phyloP scores from a whole-genome alignment of 208 protist genomes.

The Trypanosoma melophagium region DNA sequence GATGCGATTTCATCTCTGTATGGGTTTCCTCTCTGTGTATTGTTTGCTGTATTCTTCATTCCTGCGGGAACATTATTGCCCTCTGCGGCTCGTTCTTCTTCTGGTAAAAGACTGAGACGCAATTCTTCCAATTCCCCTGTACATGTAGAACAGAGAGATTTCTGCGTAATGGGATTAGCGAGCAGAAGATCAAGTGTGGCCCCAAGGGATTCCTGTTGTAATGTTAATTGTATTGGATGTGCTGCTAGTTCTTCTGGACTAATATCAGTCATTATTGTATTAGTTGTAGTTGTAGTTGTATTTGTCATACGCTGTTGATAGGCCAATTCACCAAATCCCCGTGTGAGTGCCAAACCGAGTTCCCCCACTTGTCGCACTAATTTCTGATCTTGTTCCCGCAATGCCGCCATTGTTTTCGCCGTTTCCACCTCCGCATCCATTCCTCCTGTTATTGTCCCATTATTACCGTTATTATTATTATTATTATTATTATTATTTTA shows the following conservation, averaged over 20 bases:
- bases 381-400: constrained; percentile 33
- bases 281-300: not conserved
- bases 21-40: not conserved
- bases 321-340: constrained; percentile 28
- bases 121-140: constrained; percentile 13
- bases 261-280: not conserved
- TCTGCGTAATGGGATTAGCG: constrained; percentile 19
- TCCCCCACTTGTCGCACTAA: constrained; percentile 27
- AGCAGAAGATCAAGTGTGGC: constrained; percentile 17
- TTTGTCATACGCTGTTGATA: constrained; percentile 15
- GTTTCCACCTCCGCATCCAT: constrained; percentile 2
- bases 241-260: constrained; percentile 12
- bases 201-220: constrained; percentile 6
- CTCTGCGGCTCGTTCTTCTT: constrained; percentile 8
- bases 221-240: not conserved
- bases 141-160: constrained; percentile 9
- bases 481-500: not conserved
- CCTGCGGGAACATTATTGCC: not conserved
- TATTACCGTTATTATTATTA: not conserved
- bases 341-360: constrained; percentile 20
- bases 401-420: constrained; percentile 7
- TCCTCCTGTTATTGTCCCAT: not conserved
- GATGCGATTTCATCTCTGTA: constrained; percentile 1
- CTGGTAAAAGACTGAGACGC: constrained; percentile 13
- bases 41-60: not conserved